Evolutionary conservation across 116 monocot genomes (phyloP).

Genomic region (Papilionanthe hybrid): DNA sequence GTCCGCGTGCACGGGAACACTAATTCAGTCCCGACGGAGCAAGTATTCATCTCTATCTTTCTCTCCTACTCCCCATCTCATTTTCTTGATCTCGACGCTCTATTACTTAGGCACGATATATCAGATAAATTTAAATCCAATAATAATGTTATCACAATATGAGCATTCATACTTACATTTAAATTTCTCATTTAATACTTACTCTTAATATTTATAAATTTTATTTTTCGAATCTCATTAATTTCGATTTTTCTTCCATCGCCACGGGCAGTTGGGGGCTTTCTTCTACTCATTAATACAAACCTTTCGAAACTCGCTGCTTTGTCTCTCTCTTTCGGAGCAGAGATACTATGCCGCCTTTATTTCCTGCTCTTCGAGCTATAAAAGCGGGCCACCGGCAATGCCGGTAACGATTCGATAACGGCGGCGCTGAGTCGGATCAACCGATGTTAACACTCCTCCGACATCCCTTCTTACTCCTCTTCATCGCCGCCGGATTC

Average conservation of each 20-base stretch:
- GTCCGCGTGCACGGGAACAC: no score
- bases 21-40: no score
- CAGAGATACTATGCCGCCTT: not conserved
- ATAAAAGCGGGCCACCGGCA: not conserved
- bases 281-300: constrained; percentile 11
- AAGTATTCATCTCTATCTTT: no score
- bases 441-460: not conserved
- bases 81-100: no score
- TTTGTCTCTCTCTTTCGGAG: not conserved
- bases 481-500: constrained; percentile 3
- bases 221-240: not conserved
- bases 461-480: constrained; percentile 7
- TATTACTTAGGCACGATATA: no score
- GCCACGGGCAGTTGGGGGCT: not conserved
- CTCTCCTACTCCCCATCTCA: no score
- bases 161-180: no score
- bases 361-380: not conserved
- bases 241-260: not conserved
- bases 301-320: constrained; percentile 3
- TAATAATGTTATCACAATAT: no score
- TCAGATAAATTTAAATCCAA: no score
- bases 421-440: not conserved
- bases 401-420: constrained; percentile 4
- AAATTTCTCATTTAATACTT: no score
- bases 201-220: not conserved